Base-by-base conservation (phyloP, 306 rosid genomes). In the Quercus dentata region DNA sequence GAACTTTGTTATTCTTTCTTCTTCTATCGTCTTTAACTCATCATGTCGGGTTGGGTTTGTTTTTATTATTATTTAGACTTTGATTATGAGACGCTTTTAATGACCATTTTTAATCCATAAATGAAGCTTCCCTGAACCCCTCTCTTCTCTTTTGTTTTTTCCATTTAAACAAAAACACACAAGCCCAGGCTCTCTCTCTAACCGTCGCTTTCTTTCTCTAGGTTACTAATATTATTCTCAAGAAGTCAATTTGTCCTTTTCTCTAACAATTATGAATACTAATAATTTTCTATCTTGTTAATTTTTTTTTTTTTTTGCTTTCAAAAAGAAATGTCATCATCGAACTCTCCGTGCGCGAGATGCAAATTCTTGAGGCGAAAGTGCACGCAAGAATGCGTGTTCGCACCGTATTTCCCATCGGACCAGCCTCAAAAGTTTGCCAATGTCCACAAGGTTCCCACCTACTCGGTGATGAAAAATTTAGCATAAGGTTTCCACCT, bases 391-490 rank as follows among this genome's bases (percentile, higher is more conserved):
- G 97, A 94, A 77, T 94, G 98, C 81, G 97, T 90, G 57, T 94
- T 91, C 65, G 98, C 98, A 1, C 98, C 98, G 12, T 94, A 92
- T 76, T 94, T 94, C 79, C 98, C 98, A 52, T 97, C 98, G 21
- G 98, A 94, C 79, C 90, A 94, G 72, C 97, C 94, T 1, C 97
- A 91, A 78, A 87, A 92, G 74, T 94, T 94, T 21, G 78, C 86
- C n/a, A 89, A 83, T 64, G 97, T 94, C 11, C 98, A 94, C 90
- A 90, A 88, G 74, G 97, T 21, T 21, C 21, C 21, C 21, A 21
- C 21, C 21, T 21, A 21, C 21, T 21, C 21, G 21, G 21, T 21
- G 21, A 21, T 21, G 21, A 21, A 21, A 21, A 21, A 21, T 21
- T 21, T 21, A 21, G 21, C 21, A 21, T 21, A 21, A 21, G 21